Base-by-base conservation (phyloP, 495 filamentous ascomycete species). In the Diplogelasinospora grovesii region DNA sequence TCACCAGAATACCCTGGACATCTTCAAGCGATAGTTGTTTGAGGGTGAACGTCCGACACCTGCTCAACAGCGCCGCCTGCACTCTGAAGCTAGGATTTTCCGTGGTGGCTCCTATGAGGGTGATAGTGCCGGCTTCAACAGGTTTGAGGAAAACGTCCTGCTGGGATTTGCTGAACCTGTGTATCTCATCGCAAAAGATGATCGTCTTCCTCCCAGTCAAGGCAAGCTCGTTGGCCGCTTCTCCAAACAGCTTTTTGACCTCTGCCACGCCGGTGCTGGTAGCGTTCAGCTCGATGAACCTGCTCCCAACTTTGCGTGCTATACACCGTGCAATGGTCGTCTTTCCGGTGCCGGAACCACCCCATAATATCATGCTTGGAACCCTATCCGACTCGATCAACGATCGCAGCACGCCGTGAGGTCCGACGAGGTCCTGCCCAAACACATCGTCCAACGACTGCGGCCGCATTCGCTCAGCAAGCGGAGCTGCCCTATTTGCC, bases 61-160 rank as follows among this genome's bases (percentile, higher is more conserved):
- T 74, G 24, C 87, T 94, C 9, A 96, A 70, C 22, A 98, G 71
- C 1, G 92, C 88, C 45, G 78, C 82, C 52, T 94, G 83, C 29
- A 98, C 78, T 56, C 95, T 95, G 69, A 98, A 98, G 16, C 81
- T 86, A 0, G 92, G 92, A 55, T 98, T 98, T 57, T 98, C 92
- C 2, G 92, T 98, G 7, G 92, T 97, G 19, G 92, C 92, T 19
- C 89, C 92, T 46, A 96, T 94, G 27, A 98, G 70, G 5, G 87
- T 94, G 49, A 97, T 79, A 22, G 85, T 82, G 7, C 92, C 92
- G 8, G 82, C 81, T 54, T 98, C 92, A 3, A 98, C 92, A 0
- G 90, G 89, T 4, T 85, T 88, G 7, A 98, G 62, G 49, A 97
- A 97, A 2, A 95, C 86, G 65, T 98, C 92, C 49, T 98, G 92